Evolutionary conservation across 352 stramenopile species (phyloP).

Genomic region (Globisporangium carolinianum): DNA sequence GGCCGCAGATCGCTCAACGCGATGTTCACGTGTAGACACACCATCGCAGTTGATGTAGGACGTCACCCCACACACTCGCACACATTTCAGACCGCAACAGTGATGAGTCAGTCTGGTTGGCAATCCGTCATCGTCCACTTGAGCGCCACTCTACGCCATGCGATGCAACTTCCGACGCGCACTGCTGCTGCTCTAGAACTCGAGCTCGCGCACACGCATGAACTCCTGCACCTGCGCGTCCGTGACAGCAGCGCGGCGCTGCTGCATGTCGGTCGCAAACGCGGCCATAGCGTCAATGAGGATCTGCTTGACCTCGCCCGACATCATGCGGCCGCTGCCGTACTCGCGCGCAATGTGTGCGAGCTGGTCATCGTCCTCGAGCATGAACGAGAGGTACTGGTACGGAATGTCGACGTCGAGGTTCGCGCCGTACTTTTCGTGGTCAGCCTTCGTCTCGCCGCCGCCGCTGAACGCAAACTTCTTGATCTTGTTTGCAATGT

Average conservation of each 20-base stretch:
- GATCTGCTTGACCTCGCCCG: constrained; percentile 96
- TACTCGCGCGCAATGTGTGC: constrained; percentile 94
- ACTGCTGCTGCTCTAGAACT: constrained; percentile 62
- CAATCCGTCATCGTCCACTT: too few species aligned
- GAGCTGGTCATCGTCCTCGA: constrained; percentile 98
- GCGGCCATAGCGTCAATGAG: constrained; percentile 92
- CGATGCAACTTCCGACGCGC: too few species aligned
- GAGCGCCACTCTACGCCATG: too few species aligned
- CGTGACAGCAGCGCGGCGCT: constrained; percentile 89
- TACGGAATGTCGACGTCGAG: constrained; percentile 98
- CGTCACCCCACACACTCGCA: too few species aligned
- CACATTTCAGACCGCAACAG: too few species aligned
- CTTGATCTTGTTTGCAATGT: constrained; percentile 93
- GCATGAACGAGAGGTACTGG: constrained; percentile 99
- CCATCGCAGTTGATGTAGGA: too few species aligned
- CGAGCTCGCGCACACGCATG: constrained; percentile 91
- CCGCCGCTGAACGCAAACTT: constrained; percentile 91
- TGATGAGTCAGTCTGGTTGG: too few species aligned
- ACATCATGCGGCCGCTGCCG: constrained; percentile 93
- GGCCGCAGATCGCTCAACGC: too few species aligned
- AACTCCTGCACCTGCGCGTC: constrained; percentile 95
- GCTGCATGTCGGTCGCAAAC: constrained; percentile 94
- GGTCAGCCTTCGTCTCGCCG: constrained; percentile 96
- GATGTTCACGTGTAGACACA: too few species aligned
- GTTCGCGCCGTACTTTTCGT: constrained; percentile 98